Conservation (phyloP, 2,329 filamentous ascomycete species). For the Coniochaeta sp. region DNA sequence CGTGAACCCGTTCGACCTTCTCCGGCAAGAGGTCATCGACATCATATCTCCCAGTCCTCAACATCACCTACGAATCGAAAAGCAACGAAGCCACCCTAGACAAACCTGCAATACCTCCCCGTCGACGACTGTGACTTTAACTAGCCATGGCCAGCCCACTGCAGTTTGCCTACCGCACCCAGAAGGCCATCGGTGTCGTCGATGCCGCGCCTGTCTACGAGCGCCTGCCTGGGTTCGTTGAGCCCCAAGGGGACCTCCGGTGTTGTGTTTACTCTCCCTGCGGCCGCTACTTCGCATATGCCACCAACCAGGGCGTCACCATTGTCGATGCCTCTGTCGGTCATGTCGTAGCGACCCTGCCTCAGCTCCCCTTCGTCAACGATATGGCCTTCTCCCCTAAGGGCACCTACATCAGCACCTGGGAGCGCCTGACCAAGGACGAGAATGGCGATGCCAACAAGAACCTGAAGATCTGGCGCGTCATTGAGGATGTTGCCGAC, state of each 20-base stretch:
- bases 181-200: constrained; percentile 91
- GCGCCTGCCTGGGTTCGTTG: constrained; percentile 72
- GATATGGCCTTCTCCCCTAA: constrained; percentile 91
- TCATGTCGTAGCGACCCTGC: constrained; percentile 65
- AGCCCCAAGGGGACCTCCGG: constrained; percentile 88
- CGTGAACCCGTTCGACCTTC: neutral
- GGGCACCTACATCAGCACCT: constrained; percentile 91
- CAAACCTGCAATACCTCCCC: constrained; percentile 27
- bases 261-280: constrained; percentile 95
- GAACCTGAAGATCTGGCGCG: constrained; percentile 96
- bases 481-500: constrained; percentile 60
- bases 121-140: constrained; percentile 64
- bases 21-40: constrained; percentile 1
- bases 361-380: constrained; percentile 71
- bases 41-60: neutral
- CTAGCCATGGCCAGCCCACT: constrained; percentile 90
- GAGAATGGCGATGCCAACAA: constrained; percentile 88
- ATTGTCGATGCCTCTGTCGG: constrained; percentile 78
- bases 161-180: constrained; percentile 95
- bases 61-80: constrained; percentile 14
- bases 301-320: constrained; percentile 77
- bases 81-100: constrained; percentile 11
- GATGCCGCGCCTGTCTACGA: constrained; percentile 87
- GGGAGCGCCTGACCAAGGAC: constrained; percentile 90
- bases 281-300: constrained; percentile 94